Base-by-base conservation (phyloP, 2,329 filamentous ascomycete species). In the Trichoderma sp. region DNA sequence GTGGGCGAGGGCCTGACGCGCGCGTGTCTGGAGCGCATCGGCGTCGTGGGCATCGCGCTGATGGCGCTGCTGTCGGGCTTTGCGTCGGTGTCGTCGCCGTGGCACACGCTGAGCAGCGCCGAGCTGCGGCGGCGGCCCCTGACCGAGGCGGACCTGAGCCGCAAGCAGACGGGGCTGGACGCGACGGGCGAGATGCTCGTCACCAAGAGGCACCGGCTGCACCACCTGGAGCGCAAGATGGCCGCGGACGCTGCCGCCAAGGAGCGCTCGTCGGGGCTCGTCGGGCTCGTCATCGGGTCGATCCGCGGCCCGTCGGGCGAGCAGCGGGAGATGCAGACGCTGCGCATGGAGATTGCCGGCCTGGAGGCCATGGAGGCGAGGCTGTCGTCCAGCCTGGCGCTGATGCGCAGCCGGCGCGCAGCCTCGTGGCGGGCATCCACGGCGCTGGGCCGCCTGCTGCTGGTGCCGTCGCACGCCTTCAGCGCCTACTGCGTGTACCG, bases 21-120 rank as follows among this genome's bases (percentile, higher is more conserved):
- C 54, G 87, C 84, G 10, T 90, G 87, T 72, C 80, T 90, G 43
- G 87, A 90, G 77, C 81, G 93, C 55, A 89, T 97, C 30, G 93
- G 93, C 14, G 90, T 97, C 51, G 93, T 96, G 71, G 93, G 93
- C 4, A 93, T 96, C 68, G 90, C 91, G 59, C 81, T 96, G 65
- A 96, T 97, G 92, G 93, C 93, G 18, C 85, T 94, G 16, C 83
- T 97, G n/a, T 93, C 93, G 7, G 93, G 93, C 0, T 97, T 96
- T 75, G 93, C 93, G 6, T 92, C 92, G n/a, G 91, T 96, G 39
- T 94, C 91, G 28, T 91, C 91, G 1, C 89, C 94, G 1, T 97
- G 93, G 92, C 91, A 96, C 76, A 92, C 88, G 0, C 93, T 96
- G 79, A 86, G 89, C 28, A 88, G 89, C 34, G 87, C 86, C 49